Base-by-base conservation (phyloP, 2,329 filamentous ascomycete genomes). In the Colletotrichum tropicale region DNA sequence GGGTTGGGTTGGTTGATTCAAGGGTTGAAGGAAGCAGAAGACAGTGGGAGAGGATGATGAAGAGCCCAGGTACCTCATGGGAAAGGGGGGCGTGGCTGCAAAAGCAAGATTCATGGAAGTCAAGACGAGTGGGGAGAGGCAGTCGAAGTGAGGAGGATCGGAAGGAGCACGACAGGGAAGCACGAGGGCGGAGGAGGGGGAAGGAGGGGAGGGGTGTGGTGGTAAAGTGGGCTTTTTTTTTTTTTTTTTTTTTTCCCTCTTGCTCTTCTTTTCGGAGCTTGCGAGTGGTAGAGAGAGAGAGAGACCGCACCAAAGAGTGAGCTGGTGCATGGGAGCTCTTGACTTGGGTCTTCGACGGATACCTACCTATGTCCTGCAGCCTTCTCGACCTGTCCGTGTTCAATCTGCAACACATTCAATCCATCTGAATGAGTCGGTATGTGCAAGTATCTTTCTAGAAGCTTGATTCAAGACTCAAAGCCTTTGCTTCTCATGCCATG, bases 221-320 rank as follows among this genome's bases (percentile, higher is more conserved):
- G 13, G 30, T 48, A 13, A 32, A 56, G 68, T 75, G 69, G 72
- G 18, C 15, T 15, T 6, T 52, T 21, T 62, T 56, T 75, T 56
- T n/a, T 65, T 30, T 62, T 43, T 38, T 68, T 67, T 62, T 72
- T 36, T 72, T 34, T n/a, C n/a, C 24, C 24, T 24, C 24, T 24
- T 24, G 68, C 68, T 67, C 61, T 75, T 67, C 68, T 75, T 62
- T 75, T 75, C 55, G 69, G 73, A 75, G 69, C 73, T 73, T 73
- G 64, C 32, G 73, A 73, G 69, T 75, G 73, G 73, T 67, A n/a
- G 30, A 32, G 30, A 32, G 62, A 32, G 62, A 67, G 69, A 64
- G 55, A 55, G 48, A 72, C 67, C 38, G 58, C 58, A 52, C 43
- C 12, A n/a, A 58, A 64, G 32, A 60, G 66, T 21, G 52, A 56